Conservation (phyloP, 78 protist genomes). For the Emiliania huxleyi region DNA sequence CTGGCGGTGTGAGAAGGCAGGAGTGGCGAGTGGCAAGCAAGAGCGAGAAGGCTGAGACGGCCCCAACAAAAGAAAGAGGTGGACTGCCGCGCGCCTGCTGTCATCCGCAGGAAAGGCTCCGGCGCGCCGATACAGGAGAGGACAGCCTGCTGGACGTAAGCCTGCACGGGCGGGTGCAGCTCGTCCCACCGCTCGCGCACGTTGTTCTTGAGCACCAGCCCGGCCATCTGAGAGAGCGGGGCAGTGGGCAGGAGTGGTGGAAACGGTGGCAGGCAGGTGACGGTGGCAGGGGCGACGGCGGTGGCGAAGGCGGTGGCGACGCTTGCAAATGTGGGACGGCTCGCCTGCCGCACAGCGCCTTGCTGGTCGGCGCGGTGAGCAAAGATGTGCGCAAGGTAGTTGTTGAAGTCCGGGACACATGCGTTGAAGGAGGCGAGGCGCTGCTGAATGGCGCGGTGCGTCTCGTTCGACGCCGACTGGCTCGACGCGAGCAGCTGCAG, state of each 20-base stretch:
- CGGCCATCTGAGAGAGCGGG: conserved; percentile 34
- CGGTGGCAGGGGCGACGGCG: too few species aligned
- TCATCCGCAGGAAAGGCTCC: neutral
- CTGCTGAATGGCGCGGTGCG: conserved; percentile 8
- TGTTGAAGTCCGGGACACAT: conserved; percentile 12
- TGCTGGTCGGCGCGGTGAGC: neutral
- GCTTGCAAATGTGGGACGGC: too few species aligned
- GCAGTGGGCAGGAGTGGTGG: too few species aligned
- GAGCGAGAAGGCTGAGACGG: too few species aligned
- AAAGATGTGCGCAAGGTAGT: neutral
- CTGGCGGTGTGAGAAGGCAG: too few species aligned
- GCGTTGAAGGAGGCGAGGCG: neutral
- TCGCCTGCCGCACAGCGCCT: neutral
- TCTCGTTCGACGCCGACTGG: neutral
- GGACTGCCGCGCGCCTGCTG: neutral
- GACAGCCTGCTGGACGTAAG: neutral
- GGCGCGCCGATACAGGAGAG: neutral
- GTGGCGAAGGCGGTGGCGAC: too few species aligned
- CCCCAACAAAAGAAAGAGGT: too few species aligned
- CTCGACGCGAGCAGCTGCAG: neutral
- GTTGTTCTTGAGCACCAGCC: conserved; percentile 42
- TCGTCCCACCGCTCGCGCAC: neutral
- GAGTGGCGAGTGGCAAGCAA: too few species aligned
- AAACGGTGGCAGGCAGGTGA: too few species aligned
- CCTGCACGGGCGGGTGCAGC: neutral